These are phyloP conservation scores for Salix exigua DNA, from an alignment of 345 rosid genomes.

Conservation along the genomic window DNA sequence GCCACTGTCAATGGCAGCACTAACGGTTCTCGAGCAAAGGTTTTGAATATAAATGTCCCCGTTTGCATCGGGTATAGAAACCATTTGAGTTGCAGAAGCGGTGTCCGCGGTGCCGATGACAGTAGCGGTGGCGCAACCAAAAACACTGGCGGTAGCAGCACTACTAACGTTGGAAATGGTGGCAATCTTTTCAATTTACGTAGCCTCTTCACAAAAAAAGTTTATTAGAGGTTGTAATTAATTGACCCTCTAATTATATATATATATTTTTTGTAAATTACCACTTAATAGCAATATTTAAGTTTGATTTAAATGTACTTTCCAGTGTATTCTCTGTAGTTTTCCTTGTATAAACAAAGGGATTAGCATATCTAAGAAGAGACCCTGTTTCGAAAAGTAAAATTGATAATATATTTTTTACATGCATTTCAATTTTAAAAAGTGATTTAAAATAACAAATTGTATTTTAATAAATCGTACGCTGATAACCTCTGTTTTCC, in stretches of 20 bases:
- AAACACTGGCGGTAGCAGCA: not conserved
- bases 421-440: no score
- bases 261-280: not conserved
- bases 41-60: conserved; percentile 55
- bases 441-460: no score
- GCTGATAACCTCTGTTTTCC: no score
- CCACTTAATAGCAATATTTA: not conserved
- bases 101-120: not conserved
- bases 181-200: conserved; percentile 55
- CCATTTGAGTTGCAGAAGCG: conserved; percentile 59
- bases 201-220: conserved; percentile 64
- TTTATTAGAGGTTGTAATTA: conserved; percentile 31
- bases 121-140: not conserved
- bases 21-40: conserved; percentile 20
- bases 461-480: no score
- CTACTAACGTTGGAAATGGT: conserved; percentile 1
- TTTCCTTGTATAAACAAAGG: not conserved
- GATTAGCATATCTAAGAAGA: not conserved
- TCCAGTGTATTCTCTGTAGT: not conserved
- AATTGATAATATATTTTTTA: no score
- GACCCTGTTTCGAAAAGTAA: no score
- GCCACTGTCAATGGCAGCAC: not conserved
- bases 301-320: not conserved
- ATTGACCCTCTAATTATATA: not conserved
- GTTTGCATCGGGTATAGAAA: conserved; percentile 57